phyloP scores from a whole-genome alignment of 2,329 filamentous ascomycete genomes.

The Amauroascus verrucosus region DNA sequence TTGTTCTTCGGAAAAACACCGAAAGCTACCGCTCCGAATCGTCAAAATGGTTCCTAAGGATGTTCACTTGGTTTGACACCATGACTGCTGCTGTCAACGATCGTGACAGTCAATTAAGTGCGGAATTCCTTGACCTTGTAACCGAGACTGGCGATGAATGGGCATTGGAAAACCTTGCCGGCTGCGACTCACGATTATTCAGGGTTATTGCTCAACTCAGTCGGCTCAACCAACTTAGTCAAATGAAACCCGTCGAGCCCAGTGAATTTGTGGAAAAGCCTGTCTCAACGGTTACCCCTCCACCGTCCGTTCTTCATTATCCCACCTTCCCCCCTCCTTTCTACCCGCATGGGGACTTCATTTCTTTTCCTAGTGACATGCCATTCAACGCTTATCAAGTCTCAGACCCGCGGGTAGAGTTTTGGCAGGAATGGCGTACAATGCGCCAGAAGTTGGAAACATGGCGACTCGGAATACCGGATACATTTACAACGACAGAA shows the following conservation, averaged over 20 bases:
- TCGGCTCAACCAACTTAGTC: constrained; percentile 72
- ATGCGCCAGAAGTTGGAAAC: constrained; percentile 64
- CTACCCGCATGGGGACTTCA: neutral
- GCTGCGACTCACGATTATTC: constrained; percentile 79
- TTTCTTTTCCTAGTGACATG: constrained; percentile 4
- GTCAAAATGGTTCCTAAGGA: constrained; percentile 69
- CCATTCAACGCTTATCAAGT: constrained; percentile 13
- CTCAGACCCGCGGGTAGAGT: constrained; percentile 51
- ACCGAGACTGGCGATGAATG: constrained; percentile 57
- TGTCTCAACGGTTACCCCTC: constrained; percentile 24
- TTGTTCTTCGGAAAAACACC: constrained; percentile 60
- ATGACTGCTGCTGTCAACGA: constrained; percentile 89
- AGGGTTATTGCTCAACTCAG: constrained; percentile 75
- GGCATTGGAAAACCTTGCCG: constrained; percentile 72
- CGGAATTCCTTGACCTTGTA: constrained; percentile 53
- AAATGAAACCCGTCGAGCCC: constrained; percentile 42
- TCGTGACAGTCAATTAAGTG: constrained; percentile 68
- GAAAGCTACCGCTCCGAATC: constrained; percentile 56
- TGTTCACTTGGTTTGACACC: constrained; percentile 91
- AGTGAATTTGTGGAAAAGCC: constrained; percentile 20
- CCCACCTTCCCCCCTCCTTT: neutral
- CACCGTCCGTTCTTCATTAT: constrained; percentile 27
- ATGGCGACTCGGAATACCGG: constrained; percentile 55
- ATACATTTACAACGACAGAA: neutral
- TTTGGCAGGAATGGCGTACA: constrained; percentile 68